Conservation (phyloP, 2,329 filamentous ascomycete genomes). For the Chaetothyriales sp. region DNA sequence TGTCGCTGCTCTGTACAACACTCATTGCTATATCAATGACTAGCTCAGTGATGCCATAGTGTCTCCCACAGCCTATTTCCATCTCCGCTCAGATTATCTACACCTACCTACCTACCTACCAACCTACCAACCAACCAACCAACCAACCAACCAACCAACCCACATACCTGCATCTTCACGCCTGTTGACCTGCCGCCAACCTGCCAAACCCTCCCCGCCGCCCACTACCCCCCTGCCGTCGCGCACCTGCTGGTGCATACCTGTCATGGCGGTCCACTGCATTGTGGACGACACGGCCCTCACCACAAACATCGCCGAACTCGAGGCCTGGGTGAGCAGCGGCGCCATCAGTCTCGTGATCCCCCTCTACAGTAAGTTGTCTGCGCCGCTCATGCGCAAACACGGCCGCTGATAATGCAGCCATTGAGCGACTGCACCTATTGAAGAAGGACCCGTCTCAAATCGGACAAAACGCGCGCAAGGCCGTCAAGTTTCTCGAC, state of each 20-base stretch:
- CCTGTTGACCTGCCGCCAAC: too few species aligned
- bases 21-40: neutral
- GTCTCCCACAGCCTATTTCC: neutral
- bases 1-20: neutral
- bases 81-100: neutral
- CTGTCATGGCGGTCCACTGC: slow-evolving; percentile 34
- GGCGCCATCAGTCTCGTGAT: slow-evolving; percentile 36
- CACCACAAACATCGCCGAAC: slow-evolving; percentile 37
- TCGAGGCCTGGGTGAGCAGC: slow-evolving; percentile 37
- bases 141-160: neutral
- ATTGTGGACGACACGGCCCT: slow-evolving; percentile 39
- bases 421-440: slow-evolving; percentile 32
- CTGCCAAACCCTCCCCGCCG: too few species aligned
- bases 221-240: too few species aligned
- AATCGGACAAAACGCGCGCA: slow-evolving; percentile 35
- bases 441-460: slow-evolving; percentile 32
- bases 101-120: neutral
- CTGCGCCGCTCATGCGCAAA: neutral
- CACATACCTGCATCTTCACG: neutral
- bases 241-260: neutral
- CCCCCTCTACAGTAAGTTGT: slow-evolving; percentile 34
- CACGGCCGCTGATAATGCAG: slow-evolving; percentile 18
- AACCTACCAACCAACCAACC: neutral
- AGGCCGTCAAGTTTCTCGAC: slow-evolving; percentile 38
- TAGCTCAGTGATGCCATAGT: neutral